These are phyloP conservation scores for Euryodendron excelsum DNA, from an alignment of 148 eudicot species.

Conservation along the genomic window DNA sequence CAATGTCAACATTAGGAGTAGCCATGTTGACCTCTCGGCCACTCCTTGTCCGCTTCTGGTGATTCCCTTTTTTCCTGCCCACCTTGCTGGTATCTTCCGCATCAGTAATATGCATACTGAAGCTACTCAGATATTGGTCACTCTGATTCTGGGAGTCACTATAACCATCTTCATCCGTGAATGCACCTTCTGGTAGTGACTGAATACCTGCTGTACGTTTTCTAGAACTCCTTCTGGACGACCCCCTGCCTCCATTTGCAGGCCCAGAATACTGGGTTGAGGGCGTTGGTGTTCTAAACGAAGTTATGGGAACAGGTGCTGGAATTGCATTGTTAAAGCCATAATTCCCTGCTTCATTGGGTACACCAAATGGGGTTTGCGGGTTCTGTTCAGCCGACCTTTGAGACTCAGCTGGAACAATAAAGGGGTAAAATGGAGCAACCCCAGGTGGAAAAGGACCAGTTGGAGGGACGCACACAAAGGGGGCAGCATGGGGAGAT, in stretches of 20 bases:
- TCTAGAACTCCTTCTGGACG: slow-evolving; percentile 34
- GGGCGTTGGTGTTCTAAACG: slow-evolving; percentile 53
- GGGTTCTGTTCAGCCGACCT: slow-evolving; percentile 11
- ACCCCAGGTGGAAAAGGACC: slow-evolving; percentile 55
- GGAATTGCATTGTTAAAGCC: slow-evolving; percentile 24
- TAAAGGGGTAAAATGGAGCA: slow-evolving; percentile 48
- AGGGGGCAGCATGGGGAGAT: slow-evolving; percentile 35
- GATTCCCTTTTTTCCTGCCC: slow-evolving; percentile 17
- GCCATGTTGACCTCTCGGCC: slow-evolving; percentile 11
- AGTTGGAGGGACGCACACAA: slow-evolving; percentile 39
- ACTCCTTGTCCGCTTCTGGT: slow-evolving; percentile 30
- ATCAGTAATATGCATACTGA: slow-evolving; percentile 23
- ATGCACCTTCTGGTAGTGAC: slow-evolving; percentile 11
- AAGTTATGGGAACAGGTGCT: slow-evolving; percentile 64
- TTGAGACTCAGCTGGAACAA: slow-evolving; percentile 18
- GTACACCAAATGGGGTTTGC: too few relatives aligned
- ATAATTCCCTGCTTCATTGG: slow-evolving; percentile 15
- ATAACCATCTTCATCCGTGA: slow-evolving; percentile 42
- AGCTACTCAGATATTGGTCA: slow-evolving; percentile 20
- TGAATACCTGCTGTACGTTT: neutral
- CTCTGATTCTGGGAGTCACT: slow-evolving; percentile 35
- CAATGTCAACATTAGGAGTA: slow-evolving; percentile 27
- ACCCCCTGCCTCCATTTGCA: slow-evolving; percentile 42
- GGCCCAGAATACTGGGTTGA: slow-evolving; percentile 10
- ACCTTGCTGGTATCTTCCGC: slow-evolving; percentile 20